phyloP scores from a whole-genome alignment of 2,329 filamentous ascomycete species.

The Talaromyces rugulosus region DNA sequence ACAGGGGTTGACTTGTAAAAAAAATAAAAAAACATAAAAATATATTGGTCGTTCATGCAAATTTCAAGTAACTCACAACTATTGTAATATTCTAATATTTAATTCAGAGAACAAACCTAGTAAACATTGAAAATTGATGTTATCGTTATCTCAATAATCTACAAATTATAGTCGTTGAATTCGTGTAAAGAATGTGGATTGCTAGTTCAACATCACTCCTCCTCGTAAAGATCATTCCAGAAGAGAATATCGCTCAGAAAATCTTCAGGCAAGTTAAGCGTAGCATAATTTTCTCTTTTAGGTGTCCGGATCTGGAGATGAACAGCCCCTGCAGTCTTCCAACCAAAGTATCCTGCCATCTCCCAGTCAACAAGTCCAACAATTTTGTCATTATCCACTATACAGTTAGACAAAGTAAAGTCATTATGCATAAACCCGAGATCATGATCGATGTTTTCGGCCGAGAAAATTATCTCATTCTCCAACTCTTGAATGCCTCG shows the following conservation, averaged over 20 bases:
- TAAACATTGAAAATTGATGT: too few species aligned
- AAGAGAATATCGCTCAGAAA: not conserved
- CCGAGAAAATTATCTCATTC: conserved; percentile 29
- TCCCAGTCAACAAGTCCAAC: conserved; percentile 41
- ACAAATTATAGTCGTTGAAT: too few species aligned
- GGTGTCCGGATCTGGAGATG: not conserved
- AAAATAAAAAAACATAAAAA: too few species aligned
- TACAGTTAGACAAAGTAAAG: conserved; percentile 34
- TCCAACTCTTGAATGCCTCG: conserved; percentile 30
- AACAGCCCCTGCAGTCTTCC: conserved; percentile 20
- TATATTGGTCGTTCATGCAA: too few species aligned
- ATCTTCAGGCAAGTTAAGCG: not conserved
- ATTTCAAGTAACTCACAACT: too few species aligned
- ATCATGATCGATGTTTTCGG: conserved; percentile 20
- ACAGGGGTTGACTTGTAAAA: too few species aligned
- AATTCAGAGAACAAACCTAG: too few species aligned
- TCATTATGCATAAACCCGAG: conserved; percentile 37
- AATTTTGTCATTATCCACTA: conserved; percentile 37
- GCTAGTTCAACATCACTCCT: too few species aligned
- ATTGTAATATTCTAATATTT: too few species aligned
- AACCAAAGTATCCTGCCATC: conserved; percentile 37
- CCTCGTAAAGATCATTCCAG: not conserved
- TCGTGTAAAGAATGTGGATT: too few species aligned
- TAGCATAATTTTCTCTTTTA: not conserved
- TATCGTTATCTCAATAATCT: too few species aligned